phyloP scores from a whole-genome alignment of 768 basidiomycete species.

The Melanogaster broomeanus region DNA sequence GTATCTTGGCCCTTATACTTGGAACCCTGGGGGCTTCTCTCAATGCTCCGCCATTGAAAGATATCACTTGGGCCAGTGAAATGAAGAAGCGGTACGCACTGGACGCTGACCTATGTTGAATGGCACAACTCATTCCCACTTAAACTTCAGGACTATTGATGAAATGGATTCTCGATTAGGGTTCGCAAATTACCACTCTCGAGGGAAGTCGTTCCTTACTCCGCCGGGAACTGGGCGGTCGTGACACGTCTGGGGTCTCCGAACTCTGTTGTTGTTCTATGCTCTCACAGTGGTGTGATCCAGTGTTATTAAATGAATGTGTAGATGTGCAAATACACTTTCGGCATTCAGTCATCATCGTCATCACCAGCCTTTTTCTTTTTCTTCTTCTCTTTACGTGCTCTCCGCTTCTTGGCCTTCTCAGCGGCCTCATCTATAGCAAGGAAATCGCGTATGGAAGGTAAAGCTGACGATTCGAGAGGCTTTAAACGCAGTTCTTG shows the following conservation, averaged over 20 bases:
- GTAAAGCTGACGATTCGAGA: conserved; percentile 76
- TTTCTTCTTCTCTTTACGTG: conserved; percentile 73
- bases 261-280: background rate
- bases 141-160: conserved; percentile 62
- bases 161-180: conserved; percentile 71
- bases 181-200: conserved; percentile 64
- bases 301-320: background rate
- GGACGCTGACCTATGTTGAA: background rate
- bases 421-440: conserved; percentile 72
- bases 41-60: conserved; percentile 67
- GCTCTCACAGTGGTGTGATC: background rate
- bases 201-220: conserved; percentile 42
- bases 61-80: conserved; percentile 88
- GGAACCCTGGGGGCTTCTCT: conserved; percentile 76
- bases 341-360: conserved; percentile 37
- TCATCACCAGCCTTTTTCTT: conserved; percentile 34
- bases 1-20: conserved; percentile 59
- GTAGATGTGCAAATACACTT: background rate
- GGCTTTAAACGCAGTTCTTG: conserved; percentile 63
- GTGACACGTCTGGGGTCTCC: background rate
- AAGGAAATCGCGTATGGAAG: conserved; percentile 82
- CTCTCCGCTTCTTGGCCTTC: conserved; percentile 65
- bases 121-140: background rate
- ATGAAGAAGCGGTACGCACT: conserved; percentile 73
- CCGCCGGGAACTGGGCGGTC: conserved; percentile 2